Conservation (phyloP, 495 filamentous ascomycete species). For the Talaromyces borbonicus region DNA sequence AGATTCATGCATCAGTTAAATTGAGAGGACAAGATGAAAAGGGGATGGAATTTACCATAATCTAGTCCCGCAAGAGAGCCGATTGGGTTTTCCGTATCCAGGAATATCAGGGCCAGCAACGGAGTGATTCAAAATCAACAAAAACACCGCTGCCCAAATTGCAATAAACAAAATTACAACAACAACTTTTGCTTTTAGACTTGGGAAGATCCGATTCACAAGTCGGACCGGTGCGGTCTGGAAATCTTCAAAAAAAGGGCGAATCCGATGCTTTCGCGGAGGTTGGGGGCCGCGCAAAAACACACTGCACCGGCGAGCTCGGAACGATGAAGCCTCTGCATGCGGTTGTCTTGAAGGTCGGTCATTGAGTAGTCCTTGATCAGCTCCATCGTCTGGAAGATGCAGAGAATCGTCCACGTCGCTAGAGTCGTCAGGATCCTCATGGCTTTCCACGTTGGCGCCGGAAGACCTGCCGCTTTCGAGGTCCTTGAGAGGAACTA, state of each 20-base stretch:
- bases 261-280: conserved; percentile 50
- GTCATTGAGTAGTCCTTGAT: conserved; percentile 3
- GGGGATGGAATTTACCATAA: conserved; percentile 36
- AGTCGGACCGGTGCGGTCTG: conserved; percentile 54
- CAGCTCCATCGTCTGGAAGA: conserved; percentile 2
- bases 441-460: neutral
- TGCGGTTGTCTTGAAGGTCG: neutral
- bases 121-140: conserved; percentile 49
- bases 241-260: conserved; percentile 48
- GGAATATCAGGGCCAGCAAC: conserved; percentile 45
- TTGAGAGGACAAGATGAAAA: neutral
- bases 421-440: neutral
- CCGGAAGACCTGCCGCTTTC: conserved; percentile 6
- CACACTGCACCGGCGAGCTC: neutral
- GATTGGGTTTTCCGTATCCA: conserved; percentile 50
- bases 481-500: conserved; percentile 1
- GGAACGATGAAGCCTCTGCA: neutral
- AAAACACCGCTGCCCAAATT: conserved; percentile 58
- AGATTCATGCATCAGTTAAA: neutral
- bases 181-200: conserved; percentile 36
- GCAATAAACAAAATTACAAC: conserved; percentile 44
- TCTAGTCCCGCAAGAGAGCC: conserved; percentile 39
- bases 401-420: conserved; percentile 4
- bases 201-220: conserved; percentile 48
- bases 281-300: conserved; percentile 44